These are phyloP conservation scores for Candida tetrigidarum DNA, from an alignment of 1,139 yeast species.

Conservation along the genomic window DNA sequence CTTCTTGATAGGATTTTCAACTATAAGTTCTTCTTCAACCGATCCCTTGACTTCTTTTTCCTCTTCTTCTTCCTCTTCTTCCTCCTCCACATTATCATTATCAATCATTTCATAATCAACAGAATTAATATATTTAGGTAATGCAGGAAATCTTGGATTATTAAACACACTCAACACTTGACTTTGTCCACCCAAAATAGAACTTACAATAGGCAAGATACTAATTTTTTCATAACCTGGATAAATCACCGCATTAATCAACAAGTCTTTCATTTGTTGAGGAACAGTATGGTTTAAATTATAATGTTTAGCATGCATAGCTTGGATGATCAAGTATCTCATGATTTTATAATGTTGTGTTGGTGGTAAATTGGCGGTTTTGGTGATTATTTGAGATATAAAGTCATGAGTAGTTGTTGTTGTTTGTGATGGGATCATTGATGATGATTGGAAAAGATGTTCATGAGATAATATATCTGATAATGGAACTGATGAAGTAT, in stretches of 20 bases:
- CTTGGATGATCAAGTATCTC: conserved; percentile 56
- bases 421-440: conserved; percentile 43
- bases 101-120: conserved; percentile 23
- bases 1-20: conserved; percentile 22
- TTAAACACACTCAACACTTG: conserved; percentile 56
- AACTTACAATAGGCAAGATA: conserved; percentile 71
- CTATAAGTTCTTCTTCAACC: conserved; percentile 15
- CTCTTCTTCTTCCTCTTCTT: conserved; percentile 14
- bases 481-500: conserved; percentile 49
- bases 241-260: conserved; percentile 58
- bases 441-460: conserved; percentile 56
- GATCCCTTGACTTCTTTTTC: conserved; percentile 19
- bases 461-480: conserved; percentile 77
- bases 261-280: conserved; percentile 38
- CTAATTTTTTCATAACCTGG: conserved; percentile 70
- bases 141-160: conserved; percentile 81
- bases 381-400: conserved; percentile 51
- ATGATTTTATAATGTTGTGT: conserved; percentile 66
- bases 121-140: conserved; percentile 39
- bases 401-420: conserved; percentile 48
- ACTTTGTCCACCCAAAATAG: conserved; percentile 47
- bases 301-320: conserved; percentile 35
- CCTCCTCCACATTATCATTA: conserved; percentile 23
- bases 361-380: conserved; percentile 58
- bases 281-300: conserved; percentile 31